Evolutionary conservation across 257 asterid species (phyloP), one percentile per base, ranked within the genome.

Genomic region (Scutellaria baicalensis): DNA sequence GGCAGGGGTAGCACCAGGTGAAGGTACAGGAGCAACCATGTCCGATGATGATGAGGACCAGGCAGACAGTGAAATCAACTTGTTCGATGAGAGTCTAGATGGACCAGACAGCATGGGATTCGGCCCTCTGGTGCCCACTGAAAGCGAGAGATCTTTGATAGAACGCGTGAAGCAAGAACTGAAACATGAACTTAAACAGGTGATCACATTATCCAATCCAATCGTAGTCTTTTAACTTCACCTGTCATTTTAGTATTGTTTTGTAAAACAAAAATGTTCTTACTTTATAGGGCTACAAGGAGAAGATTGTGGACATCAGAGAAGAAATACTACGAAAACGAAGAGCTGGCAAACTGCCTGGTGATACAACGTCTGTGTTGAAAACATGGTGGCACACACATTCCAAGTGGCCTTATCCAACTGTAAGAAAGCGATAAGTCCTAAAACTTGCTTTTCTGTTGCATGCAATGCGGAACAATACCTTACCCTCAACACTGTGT

Each of bases 1-100:
- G 42, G 52, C 84, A 89, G 98, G 98, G 49, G 96, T 89, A 55
- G 95, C 98, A 16, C 96, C 96, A 8, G 89, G 91, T 18, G 98
- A 92, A 83, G 96, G 98, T 39, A 84, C 94, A 9, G 98, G 98
- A 35, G 98, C 98, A 56, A 89, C 97, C 59, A 92, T 92, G 98
- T 92, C 98, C 2, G 98, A 92, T 75, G 96, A 89, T 50, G 97
- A 92, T 11, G 96, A 92, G 21, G 92, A 89, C 65, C 87, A 81
- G 40, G 96, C 82, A 31, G 96, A 89, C 55, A 85, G 94, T 20
- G 98, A 89, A 62, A 67, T 83, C 3, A 88, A 89, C 77, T 74
- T 92, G 81, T 88, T 89, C 40, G 96, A 92, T 4, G 96, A 89
- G 54, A 83, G 89, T 48, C 50, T 92, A 21, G 98, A 92, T 47